These are phyloP conservation scores for Posidonia oceanica DNA, from an alignment of 116 monocot species.

Conservation along the genomic window DNA sequence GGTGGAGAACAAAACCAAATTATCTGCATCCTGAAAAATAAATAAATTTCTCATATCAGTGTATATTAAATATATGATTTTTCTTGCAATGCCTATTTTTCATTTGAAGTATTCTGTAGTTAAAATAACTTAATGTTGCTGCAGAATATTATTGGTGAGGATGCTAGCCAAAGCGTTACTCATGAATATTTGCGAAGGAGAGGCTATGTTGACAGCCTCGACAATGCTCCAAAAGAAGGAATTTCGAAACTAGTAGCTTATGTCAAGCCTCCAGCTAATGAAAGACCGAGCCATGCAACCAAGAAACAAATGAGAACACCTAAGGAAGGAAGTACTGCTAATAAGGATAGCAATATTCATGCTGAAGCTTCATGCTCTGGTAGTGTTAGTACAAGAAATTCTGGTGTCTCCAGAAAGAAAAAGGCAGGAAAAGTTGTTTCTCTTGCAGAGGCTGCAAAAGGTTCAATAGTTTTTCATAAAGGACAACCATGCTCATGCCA, in stretches of 20 bases:
- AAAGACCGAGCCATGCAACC: conserved; percentile 13
- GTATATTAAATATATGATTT: too few relatives aligned
- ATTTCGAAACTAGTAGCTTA: conserved; percentile 31
- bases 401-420: conserved; percentile 47
- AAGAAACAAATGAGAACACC: conserved; percentile 48
- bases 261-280: conserved; percentile 43
- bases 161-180: conserved; percentile 51
- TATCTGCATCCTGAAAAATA: too few relatives aligned
- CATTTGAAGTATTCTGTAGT: too few relatives aligned
- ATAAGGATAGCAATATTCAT: conserved; percentile 22
- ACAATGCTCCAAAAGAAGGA: conserved; percentile 8
- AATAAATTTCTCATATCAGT: too few relatives aligned
- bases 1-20: too few relatives aligned
- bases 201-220: conserved; percentile 33
- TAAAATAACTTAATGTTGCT: not conserved
- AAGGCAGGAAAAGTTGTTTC: conserved; percentile 60
- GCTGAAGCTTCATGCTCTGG: conserved; percentile 19
- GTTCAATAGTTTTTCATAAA: conserved; percentile 80
- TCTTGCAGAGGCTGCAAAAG: conserved; percentile 83
- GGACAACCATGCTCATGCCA: conserved; percentile 94
- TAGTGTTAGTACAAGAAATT: conserved; percentile 14
- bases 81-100: too few relatives aligned
- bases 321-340: conserved; percentile 21
- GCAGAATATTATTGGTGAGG: conserved; percentile 89
- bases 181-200: conserved; percentile 71